Evolutionary conservation across 2,329 filamentous ascomycete species (phyloP), one percentile per base, ranked within the genome.

Genomic region (Didymella sp.): DNA sequence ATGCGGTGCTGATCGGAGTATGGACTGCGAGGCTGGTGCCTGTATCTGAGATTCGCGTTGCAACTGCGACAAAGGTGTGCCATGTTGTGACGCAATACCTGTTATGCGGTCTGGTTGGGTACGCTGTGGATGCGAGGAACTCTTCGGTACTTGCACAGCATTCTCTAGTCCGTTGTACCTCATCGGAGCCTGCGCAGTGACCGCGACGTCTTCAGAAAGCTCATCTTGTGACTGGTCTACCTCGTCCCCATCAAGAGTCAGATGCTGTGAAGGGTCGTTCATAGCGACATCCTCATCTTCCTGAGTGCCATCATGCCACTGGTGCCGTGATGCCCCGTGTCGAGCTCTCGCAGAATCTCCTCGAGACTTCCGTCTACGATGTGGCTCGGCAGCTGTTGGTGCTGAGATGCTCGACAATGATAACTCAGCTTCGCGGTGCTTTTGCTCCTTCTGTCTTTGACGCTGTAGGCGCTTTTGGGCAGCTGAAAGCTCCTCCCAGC

Each of bases 91-190:
- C n/a, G 48, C 61, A 22, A 64, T 60, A 30, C 45, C 64, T 5
- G 59, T 51, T 25, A 52, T 46, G 21, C 58, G 65, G 12, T 62
- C 64, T 45, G 70, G 71, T 8, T 67, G 65, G n/a, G 64, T 67
- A 15, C 59, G 64, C 9, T 60, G 59, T 15, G 73, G 73, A 42
- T 76, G 69, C 21, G 75, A 77, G 15, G 75, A 77, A 15, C 74
- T 76, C 46, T 74, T 71, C 6, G 74, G 74, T 19, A 77, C 74
- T 51, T 73, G 70, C 6, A 77, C 62, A 8, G 51, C 68, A 42
- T 67, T 66, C 21, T 61, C 58, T 15, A 55, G 53, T 46, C 60
- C 63, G 38, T 61, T 62, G 30, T 62, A 52, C 47, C 56, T 62
- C 52, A 56, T 56, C 2, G 17, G 33, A 21, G 58, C 47, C 35